Evolutionary conservation across 83 land plant species (phyloP).

Genomic region (Picea abies): DNA sequence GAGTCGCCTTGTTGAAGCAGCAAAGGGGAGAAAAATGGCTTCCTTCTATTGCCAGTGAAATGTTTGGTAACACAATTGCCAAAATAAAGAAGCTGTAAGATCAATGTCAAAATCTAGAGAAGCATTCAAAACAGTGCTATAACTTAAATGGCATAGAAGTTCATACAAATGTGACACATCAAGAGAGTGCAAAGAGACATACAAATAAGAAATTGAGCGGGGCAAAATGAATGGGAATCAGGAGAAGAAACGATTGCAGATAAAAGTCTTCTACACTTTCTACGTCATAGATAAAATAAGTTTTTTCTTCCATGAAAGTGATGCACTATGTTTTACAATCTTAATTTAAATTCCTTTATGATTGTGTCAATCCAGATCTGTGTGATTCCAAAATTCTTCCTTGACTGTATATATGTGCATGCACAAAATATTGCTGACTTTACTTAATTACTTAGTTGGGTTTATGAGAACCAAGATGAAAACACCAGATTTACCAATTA

Average conservation of each 20-base stretch:
- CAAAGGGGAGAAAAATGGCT: conserved; percentile 74
- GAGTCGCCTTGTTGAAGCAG: conserved; percentile 57
- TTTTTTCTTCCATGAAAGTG: not conserved
- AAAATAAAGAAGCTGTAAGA: not conserved
- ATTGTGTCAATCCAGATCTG: not conserved
- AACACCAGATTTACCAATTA: not conserved
- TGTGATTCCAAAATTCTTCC: not conserved
- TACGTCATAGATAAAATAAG: not conserved
- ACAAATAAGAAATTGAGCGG: not conserved
- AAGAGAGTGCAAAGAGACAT: not conserved
- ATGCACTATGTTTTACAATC: not conserved
- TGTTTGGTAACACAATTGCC: not conserved
- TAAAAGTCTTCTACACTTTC: not conserved
- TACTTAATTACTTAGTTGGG: not conserved
- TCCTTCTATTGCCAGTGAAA: conserved; percentile 58
- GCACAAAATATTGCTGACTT: not conserved
- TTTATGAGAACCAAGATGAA: not conserved
- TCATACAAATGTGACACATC: not conserved
- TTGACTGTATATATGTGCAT: not conserved
- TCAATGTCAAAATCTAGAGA: not conserved
- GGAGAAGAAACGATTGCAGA: not conserved
- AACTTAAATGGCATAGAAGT: not conserved
- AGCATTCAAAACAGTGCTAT: not conserved
- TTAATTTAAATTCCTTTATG: not conserved
- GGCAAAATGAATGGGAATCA: not conserved